A percentile compares a stretch with the other conserved stretches of the same genome.
These are phyloP conservation scores for Jasminum sambac DNA, from an alignment of 257 asterid genomes.

Conservation along the genomic window DNA sequence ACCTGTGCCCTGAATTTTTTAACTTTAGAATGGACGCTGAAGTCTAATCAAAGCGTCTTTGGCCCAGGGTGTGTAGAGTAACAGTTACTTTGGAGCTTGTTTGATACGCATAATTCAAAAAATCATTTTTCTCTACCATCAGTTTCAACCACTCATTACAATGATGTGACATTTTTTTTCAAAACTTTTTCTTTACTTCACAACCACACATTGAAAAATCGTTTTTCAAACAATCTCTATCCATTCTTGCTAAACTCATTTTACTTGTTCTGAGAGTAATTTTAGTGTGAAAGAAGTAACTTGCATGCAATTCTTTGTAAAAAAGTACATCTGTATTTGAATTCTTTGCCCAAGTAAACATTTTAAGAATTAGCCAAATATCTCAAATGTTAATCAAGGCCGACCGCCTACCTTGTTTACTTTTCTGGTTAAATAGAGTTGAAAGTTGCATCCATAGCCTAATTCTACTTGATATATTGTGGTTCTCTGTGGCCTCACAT, in stretches of 20 bases:
- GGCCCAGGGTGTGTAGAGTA: background rate
- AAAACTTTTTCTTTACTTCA: too few relatives aligned
- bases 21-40: constrained; percentile 3
- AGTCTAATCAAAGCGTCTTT: constrained; percentile 10
- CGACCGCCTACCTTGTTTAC: background rate
- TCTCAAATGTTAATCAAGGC: background rate
- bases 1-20: background rate
- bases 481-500: too few relatives aligned
- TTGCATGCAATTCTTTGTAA: background rate
- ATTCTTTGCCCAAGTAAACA: background rate
- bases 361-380: background rate
- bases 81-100: background rate
- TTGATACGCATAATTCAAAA: too few relatives aligned
- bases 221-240: too few relatives aligned
- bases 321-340: background rate
- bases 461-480: too few relatives aligned
- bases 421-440: background rate
- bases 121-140: too few relatives aligned
- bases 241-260: background rate
- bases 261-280: background rate
- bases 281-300: background rate
- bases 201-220: too few relatives aligned
- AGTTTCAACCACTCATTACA: too few relatives aligned
- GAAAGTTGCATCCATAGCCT: too few relatives aligned
- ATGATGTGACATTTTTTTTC: too few relatives aligned